These are phyloP conservation scores for Amanita subjunquillea DNA, from an alignment of 768 basidiomycete genomes.

Conservation along the genomic window DNA sequence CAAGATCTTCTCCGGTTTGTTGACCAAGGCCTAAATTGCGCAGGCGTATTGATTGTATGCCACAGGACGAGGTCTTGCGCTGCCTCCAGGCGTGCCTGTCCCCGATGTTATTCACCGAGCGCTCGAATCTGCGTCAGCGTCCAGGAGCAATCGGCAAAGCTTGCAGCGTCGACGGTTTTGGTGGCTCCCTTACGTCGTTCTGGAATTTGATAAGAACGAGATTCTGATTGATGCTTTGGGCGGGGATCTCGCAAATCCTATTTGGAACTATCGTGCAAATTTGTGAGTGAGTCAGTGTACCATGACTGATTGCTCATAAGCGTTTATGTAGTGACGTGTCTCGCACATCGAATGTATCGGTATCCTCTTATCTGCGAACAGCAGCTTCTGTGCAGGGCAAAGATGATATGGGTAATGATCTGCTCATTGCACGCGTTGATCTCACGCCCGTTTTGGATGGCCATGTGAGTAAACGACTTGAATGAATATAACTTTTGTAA, in stretches of 20 bases:
- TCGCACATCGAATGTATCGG: conserved; percentile 82
- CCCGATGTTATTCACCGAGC: conserved; percentile 84
- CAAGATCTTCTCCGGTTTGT: conserved; percentile 83
- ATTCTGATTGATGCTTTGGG: conserved; percentile 93
- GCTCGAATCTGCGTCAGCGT: conserved; percentile 44
- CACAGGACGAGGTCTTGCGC: conserved; percentile 67
- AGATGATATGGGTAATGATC: conserved; percentile 95
- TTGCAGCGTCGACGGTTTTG: conserved; percentile 88
- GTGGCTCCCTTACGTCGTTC: conserved; percentile 96
- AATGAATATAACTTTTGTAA: conserved; percentile 2
- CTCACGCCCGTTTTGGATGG: conserved; percentile 76
- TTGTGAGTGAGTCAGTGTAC: conserved; percentile 54
- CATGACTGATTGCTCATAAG: not conserved
- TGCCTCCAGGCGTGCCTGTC: conserved; percentile 68
- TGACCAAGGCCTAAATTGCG: conserved; percentile 6
- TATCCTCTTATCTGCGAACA: conserved; percentile 87
- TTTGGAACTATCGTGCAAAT: conserved; percentile 93
- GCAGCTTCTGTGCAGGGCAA: conserved; percentile 59
- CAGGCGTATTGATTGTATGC: not conserved
- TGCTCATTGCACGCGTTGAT: conserved; percentile 89
- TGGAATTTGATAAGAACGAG: conserved; percentile 98
- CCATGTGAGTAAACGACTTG: conserved; percentile 36
- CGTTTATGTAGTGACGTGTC: conserved; percentile 71
- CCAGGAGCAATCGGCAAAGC: conserved; percentile 71
- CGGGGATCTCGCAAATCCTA: conserved; percentile 81